Conservation (phyloP, 2,329 filamentous ascomycete species). For the Xylariaceae sp. region DNA sequence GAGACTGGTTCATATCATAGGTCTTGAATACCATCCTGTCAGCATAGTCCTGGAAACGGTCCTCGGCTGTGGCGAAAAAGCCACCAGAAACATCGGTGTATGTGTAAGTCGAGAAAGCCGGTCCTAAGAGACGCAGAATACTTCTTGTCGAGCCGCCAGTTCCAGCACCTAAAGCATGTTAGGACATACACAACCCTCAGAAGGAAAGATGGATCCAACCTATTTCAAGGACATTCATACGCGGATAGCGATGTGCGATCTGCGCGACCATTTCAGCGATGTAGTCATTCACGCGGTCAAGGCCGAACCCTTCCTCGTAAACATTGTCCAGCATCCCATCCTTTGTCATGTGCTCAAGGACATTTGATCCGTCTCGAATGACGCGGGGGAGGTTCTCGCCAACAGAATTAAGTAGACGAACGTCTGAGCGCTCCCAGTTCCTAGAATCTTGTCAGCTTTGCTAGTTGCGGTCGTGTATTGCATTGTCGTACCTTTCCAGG, state of each 20-base stretch:
- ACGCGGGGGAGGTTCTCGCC: constrained; percentile 45
- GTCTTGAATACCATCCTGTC: too few relatives aligned
- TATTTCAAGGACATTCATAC: constrained; percentile 51
- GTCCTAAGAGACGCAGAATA: neutral
- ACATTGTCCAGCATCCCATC: constrained; percentile 45
- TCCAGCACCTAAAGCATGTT: constrained; percentile 9
- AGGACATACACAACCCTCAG: neutral
- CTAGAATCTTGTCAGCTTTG: too few relatives aligned
- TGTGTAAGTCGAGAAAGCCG: neutral
- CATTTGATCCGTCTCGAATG: constrained; percentile 43
- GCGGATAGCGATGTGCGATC: constrained; percentile 49
- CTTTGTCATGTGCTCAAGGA: constrained; percentile 47
- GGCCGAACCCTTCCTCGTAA: constrained; percentile 40
- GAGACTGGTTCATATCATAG: too few relatives aligned
- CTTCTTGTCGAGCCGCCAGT: constrained; percentile 10
- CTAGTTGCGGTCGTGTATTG: too few relatives aligned
- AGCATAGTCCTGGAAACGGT: too few relatives aligned
- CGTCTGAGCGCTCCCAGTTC: too few relatives aligned
- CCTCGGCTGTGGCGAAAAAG: too few relatives aligned
- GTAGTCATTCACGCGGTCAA: constrained; percentile 38
- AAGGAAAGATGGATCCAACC: constrained; percentile 8
- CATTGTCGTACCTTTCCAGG: neutral
- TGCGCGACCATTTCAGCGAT: too few relatives aligned
- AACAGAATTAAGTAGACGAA: constrained; percentile 41
- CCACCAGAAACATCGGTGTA: too few relatives aligned